Conservation (phyloP, 306 rosid species). For the Abrus pulchellus region DNA sequence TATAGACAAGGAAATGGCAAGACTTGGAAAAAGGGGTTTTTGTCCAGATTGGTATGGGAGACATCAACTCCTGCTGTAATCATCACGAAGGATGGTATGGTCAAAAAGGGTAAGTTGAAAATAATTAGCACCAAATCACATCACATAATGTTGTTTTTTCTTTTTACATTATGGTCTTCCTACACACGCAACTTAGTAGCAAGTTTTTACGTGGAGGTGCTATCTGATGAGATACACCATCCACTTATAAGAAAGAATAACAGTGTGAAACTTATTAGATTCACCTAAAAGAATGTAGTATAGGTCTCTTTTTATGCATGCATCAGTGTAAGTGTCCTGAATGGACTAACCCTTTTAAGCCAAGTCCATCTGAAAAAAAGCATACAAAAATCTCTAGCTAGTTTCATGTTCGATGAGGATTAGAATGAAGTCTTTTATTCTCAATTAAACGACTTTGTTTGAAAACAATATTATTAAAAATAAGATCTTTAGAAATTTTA, state of each 20-base stretch:
- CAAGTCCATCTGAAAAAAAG: too few relatives aligned
- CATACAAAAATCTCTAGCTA: too few relatives aligned
- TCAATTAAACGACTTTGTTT: too few relatives aligned
- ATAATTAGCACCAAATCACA: conserved; percentile 42
- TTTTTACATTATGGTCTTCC: conserved; percentile 3
- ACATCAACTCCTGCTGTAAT: conserved; percentile 39
- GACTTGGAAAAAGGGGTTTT: background rate
- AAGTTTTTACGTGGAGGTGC: conserved; percentile 9
- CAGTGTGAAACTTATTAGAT: conserved; percentile 3
- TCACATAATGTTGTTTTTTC: background rate
- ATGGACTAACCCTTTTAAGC: conserved; percentile 49
- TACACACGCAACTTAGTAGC: conserved; percentile 48
- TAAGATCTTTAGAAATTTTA: too few relatives aligned
- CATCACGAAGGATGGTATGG: conserved; percentile 44
- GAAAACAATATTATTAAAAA: too few relatives aligned
- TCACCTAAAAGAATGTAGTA: background rate
- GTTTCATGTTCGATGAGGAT: too few relatives aligned
- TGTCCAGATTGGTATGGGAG: conserved; percentile 41
- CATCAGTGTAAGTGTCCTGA: too few relatives aligned
- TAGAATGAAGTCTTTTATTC: too few relatives aligned
- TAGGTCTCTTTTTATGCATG: background rate
- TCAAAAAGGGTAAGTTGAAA: conserved; percentile 47
- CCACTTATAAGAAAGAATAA: conserved; percentile 29
- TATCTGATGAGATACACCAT: conserved; percentile 28
- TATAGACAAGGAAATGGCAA: background rate